These are phyloP conservation scores for Verticillium albo-atrum DNA, from an alignment of 2,329 filamentous ascomycete species.

Conservation along the genomic window DNA sequence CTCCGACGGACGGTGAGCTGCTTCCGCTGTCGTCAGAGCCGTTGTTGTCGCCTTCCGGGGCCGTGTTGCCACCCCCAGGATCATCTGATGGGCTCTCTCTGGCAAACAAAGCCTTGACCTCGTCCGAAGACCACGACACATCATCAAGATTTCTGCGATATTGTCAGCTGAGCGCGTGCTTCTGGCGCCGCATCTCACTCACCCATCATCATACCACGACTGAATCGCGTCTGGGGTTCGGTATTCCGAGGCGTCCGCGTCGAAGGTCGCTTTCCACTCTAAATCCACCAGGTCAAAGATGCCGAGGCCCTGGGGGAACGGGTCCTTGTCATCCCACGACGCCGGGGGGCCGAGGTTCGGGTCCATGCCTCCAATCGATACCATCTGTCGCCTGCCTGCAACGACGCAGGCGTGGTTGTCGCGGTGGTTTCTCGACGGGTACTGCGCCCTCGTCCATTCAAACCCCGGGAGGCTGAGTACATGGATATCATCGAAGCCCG, in stretches of 20 bases:
- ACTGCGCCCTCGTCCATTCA: conserved; percentile 24
- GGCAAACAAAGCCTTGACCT: neutral
- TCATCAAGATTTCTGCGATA: neutral
- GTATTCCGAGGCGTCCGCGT: conserved; percentile 26
- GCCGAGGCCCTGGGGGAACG: conserved; percentile 30
- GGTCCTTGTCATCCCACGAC: conserved; percentile 18
- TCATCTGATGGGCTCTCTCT: neutral
- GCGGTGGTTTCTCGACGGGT: conserved; percentile 15
- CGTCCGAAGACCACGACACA: neutral
- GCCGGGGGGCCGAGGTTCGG: neutral
- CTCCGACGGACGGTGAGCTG: neutral
- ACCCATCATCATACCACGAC: conserved; percentile 25
- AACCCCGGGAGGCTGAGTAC: conserved; percentile 34
- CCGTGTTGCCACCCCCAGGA: neutral
- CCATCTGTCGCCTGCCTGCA: conserved; percentile 32
- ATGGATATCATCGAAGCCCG: conserved; percentile 23
- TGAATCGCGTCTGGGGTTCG: conserved; percentile 23
- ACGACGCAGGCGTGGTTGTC: conserved; percentile 28
- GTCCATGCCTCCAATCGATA: conserved; percentile 29
- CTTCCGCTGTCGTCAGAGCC: neutral
- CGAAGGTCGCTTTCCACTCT: conserved; percentile 26
- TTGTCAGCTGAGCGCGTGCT: neutral
- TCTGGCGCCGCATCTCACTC: neutral
- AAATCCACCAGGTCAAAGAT: conserved; percentile 34
- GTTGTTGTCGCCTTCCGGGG: neutral